These are phyloP conservation scores for Peniophora sp. DNA, from an alignment of 1,284 basidiomycete species.

Conservation along the genomic window DNA sequence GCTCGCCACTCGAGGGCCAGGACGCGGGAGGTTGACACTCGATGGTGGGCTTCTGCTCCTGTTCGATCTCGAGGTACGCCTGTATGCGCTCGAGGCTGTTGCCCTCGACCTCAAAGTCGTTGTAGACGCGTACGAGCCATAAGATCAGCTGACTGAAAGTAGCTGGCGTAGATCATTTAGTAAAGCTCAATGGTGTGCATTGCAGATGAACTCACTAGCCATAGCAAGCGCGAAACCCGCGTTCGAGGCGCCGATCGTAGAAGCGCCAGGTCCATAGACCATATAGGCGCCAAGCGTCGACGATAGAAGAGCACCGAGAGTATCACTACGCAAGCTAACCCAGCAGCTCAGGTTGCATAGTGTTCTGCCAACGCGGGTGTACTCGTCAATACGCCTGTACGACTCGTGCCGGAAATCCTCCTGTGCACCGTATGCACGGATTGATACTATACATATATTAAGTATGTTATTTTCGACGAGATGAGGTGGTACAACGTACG, in stretches of 20 bases:
- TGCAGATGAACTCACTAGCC: constrained; percentile 28
- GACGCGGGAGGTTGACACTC: constrained; percentile 61
- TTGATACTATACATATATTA: constrained; percentile 37
- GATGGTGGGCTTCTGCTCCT: constrained; percentile 48
- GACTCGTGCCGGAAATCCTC: constrained; percentile 37
- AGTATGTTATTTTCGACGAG: not conserved
- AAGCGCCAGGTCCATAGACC: constrained; percentile 34
- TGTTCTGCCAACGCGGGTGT: constrained; percentile 34
- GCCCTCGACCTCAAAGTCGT: constrained; percentile 54
- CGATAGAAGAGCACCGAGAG: constrained; percentile 42
- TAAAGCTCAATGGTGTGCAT: constrained; percentile 21
- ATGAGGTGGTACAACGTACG: constrained; percentile 26
- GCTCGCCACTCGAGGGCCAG: constrained; percentile 69
- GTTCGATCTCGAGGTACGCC: constrained; percentile 64
- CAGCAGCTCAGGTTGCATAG: constrained; percentile 49
- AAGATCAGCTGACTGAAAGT: constrained; percentile 49
- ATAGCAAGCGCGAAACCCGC: constrained; percentile 46
- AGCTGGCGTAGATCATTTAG: constrained; percentile 36
- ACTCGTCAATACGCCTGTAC: constrained; percentile 36
- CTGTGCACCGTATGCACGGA: constrained; percentile 54
- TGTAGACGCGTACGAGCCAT: constrained; percentile 40
- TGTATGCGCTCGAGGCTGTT: constrained; percentile 67
- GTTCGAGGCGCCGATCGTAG: constrained; percentile 30
- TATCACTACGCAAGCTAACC: constrained; percentile 39
- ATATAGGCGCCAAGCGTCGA: constrained; percentile 46